phyloP scores from a whole-genome alignment of 306 rosid genomes.

The Cyclanthera cordifolia region DNA sequence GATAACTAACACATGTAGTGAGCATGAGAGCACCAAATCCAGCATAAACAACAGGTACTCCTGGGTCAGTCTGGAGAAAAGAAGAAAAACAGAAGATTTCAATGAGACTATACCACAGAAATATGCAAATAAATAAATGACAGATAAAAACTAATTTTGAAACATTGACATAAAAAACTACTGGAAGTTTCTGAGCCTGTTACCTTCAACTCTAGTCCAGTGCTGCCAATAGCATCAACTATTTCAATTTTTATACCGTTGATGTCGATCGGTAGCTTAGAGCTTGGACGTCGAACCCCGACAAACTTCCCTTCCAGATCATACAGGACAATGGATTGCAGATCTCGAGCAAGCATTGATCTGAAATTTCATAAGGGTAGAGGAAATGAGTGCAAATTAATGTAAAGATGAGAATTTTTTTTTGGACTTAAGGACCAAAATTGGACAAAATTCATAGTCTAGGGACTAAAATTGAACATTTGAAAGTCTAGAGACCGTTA shows the following conservation, averaged over 20 bases:
- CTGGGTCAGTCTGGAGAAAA: constrained; percentile 72
- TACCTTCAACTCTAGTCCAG: constrained; percentile 87
- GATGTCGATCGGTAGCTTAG: constrained; percentile 76
- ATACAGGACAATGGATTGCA: constrained; percentile 75
- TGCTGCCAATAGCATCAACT: constrained; percentile 91
- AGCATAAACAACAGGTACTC: constrained; percentile 86
- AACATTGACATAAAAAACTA: neutral
- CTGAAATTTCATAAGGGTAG: constrained; percentile 23
- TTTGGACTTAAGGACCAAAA: no score
- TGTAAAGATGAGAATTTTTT: neutral
- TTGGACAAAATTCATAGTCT: no score
- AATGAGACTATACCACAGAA: neutral
- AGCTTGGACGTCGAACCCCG: constrained; percentile 81
- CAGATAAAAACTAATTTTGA: neutral
- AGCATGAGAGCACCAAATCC: constrained; percentile 99
- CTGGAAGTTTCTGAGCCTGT: neutral
- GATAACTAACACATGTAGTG: constrained; percentile 84
- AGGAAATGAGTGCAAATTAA: neutral
- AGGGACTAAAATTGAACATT: no score
- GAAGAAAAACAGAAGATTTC: neutral
- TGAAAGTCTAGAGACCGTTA: no score
- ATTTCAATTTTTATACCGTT: constrained; percentile 54
- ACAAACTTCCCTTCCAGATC: constrained; percentile 78
- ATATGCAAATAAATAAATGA: neutral
- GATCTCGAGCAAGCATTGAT: constrained; percentile 96